Conservation (phyloP, 2,329 filamentous ascomycete species). For the Lomentospora prolificans region DNA sequence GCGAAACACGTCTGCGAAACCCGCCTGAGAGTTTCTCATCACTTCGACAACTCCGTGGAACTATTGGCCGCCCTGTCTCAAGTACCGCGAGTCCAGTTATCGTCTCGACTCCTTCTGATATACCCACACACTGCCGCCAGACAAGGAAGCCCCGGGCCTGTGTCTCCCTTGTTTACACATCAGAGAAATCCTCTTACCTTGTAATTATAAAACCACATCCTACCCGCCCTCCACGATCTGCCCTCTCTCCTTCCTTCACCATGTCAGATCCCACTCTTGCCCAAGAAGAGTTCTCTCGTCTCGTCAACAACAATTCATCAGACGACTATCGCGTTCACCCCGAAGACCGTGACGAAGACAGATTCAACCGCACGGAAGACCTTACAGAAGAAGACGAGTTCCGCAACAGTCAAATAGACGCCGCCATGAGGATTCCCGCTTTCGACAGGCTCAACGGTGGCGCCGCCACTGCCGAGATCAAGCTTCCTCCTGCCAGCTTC, state of each 20-base stretch:
- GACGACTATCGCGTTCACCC: conserved; percentile 35
- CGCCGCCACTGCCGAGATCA: conserved; percentile 37
- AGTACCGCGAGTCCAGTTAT: conserved; percentile 11
- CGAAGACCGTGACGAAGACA: conserved; percentile 45
- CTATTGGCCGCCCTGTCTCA: conserved; percentile 11
- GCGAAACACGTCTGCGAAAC: neutral
- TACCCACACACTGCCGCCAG: neutral
- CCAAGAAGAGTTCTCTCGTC: conserved; percentile 56
- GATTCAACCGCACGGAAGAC: conserved; percentile 39
- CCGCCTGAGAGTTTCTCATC: neutral
- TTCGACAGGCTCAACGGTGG: conserved; percentile 34
- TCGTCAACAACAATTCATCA: conserved; percentile 42
- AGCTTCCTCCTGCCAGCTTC: conserved; percentile 52
- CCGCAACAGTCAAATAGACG: conserved; percentile 47
- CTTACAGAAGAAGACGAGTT: conserved; percentile 46
- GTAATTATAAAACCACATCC: conserved; percentile 6
- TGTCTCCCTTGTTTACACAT: conserved; percentile 3
- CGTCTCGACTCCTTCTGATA: conserved; percentile 6
- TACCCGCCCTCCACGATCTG: conserved; percentile 25
- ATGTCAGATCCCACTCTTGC: conserved; percentile 49
- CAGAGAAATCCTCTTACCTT: neutral
- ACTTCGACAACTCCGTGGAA: conserved; percentile 3
- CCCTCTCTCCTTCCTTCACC: conserved; percentile 20
- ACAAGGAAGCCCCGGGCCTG: no score
- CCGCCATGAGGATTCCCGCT: conserved; percentile 55